Conservation (phyloP, 495 filamentous ascomycete species). For the Xylaria acuta region DNA sequence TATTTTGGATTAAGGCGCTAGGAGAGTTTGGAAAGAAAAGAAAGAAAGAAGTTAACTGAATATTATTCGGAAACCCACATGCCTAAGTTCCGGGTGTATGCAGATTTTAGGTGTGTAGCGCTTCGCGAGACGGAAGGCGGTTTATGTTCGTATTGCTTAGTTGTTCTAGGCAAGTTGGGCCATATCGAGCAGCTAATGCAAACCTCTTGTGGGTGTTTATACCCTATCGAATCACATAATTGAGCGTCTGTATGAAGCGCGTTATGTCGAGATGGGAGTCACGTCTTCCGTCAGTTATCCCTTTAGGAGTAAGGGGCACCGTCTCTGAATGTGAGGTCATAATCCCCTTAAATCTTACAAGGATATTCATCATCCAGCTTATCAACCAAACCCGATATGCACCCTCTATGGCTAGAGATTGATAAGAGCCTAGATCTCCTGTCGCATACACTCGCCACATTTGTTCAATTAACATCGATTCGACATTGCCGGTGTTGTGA, state of each 20-base stretch:
- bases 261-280: background rate
- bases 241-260: background rate
- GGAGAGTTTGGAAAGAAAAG: background rate
- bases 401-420: background rate
- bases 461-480: background rate
- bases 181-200: background rate
- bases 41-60: background rate
- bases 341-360: too few species aligned
- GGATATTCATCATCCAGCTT: background rate
- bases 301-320: background rate
- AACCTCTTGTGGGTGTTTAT: background rate
- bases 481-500: background rate
- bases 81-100: background rate
- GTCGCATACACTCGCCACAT: background rate
- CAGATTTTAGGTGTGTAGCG: background rate
- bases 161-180: conserved; percentile 2
- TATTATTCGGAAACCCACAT: background rate
- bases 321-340: too few species aligned
- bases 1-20: conserved; percentile 6
- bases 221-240: background rate
- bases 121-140: background rate
- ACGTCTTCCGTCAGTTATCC: background rate
- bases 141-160: conserved; percentile 20
- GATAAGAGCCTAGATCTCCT: background rate
- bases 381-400: background rate